Conservation (phyloP, 2,329 filamentous ascomycete species). For the Talaromyces sp. region DNA sequence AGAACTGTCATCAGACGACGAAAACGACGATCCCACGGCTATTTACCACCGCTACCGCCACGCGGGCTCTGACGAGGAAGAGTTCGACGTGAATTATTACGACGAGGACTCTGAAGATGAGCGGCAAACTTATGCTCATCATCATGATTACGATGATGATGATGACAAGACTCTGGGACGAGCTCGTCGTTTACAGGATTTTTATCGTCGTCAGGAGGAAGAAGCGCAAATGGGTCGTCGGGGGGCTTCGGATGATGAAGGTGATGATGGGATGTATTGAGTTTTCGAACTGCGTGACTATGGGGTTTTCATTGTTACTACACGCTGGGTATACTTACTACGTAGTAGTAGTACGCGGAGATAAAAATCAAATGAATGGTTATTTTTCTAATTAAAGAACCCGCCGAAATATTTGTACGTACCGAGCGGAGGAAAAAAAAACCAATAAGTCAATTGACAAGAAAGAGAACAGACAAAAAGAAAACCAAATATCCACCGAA, state of each 20-base stretch:
- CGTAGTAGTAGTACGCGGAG: no score
- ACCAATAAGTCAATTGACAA: neutral
- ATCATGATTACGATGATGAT: constrained; percentile 15
- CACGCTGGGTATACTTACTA: no score
- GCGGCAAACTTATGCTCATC: constrained; percentile 13
- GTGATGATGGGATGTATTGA: neutral
- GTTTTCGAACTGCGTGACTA: no score
- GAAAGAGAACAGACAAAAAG: neutral
- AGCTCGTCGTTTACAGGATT: neutral
- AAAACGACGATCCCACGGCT: constrained; percentile 35
- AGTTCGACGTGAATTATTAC: constrained; percentile 36
- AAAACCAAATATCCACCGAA: neutral
- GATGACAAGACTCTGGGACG: constrained; percentile 1
- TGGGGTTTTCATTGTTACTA: no score
- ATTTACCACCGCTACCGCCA: constrained; percentile 36
- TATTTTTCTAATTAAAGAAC: neutral
- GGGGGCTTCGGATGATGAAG: neutral
- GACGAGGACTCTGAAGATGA: constrained; percentile 17
- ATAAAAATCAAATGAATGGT: neutral
- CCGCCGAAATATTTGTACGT: neutral
- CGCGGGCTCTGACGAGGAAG: constrained; percentile 40
- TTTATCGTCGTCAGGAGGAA: neutral
- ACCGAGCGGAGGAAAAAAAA: neutral
- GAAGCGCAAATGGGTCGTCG: neutral
- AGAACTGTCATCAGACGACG: constrained; percentile 44